Evolutionary conservation across 129 eudicot species (phyloP).

Genomic region (Flaveria brownii): DNA sequence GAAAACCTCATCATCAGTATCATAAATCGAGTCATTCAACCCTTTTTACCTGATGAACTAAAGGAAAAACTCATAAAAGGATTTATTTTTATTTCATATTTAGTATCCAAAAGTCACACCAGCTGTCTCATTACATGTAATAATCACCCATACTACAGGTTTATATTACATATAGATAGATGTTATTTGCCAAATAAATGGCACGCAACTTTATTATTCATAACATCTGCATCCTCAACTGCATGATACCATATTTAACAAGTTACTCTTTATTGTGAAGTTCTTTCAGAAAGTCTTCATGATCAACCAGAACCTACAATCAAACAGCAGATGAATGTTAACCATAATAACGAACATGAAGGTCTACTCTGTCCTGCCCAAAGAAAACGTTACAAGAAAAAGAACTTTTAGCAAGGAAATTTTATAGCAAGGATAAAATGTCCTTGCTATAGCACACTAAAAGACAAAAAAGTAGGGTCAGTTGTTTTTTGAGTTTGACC

Average conservation of each 20-base stretch:
- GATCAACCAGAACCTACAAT: slow-evolving; percentile 80
- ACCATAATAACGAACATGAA: background rate
- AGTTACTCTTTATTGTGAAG: slow-evolving; percentile 41
- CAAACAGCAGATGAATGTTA: background rate
- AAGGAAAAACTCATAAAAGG: background rate
- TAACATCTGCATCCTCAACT: slow-evolving; percentile 2
- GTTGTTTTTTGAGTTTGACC: no score
- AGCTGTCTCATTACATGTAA: background rate
- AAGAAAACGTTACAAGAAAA: background rate
- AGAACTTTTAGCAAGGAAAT: no score
- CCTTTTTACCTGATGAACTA: background rate
- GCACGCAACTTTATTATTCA: slow-evolving; percentile 34
- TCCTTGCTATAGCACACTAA: no score
- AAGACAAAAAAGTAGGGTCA: no score
- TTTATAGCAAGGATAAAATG: no score
- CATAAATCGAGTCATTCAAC: no score
- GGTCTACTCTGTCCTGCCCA: background rate
- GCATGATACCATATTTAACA: background rate
- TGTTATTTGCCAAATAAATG: slow-evolving; percentile 3
- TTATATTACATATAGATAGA: background rate
- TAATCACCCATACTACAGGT: slow-evolving; percentile 21
- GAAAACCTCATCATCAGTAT: background rate
- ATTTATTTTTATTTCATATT: no score
- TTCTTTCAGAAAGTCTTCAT: slow-evolving; percentile 86
- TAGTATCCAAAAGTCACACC: no score